Evolutionary conservation across 306 rosid species (phyloP), one percentile per base, ranked within the genome.

Genomic region (Nissolia schottii): DNA sequence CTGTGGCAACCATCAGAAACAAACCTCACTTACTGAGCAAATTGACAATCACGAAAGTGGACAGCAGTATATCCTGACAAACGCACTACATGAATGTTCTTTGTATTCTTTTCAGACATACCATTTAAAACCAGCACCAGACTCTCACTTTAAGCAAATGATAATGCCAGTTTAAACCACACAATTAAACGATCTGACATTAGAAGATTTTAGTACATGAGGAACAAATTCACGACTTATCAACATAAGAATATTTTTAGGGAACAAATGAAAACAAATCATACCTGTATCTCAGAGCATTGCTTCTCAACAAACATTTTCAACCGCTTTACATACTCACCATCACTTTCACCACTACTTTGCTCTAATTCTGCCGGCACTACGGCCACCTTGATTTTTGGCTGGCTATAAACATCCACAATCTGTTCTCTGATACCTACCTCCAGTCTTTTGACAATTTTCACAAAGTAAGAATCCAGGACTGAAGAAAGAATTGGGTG

Each of bases 291-390:
- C 82, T 94, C 99, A 37, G 89, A 83, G 88, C 91, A 87, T 70
- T 91, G 99, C 85, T 89, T 86, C 81, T 94, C 97, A 66, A 89
- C 83, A 85, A 94, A 94, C 50, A 74, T 79, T 79, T 89, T 87
- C 73, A 94, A 88, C 84, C 99, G 85, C 87, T 89, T 89, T 50
- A 88, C 68, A 68, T 94, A 94, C 76, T 89, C 96, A 7, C 79
- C 75, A 50, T 91, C 97, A 81, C 79, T 80, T 85, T 94, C 99
- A 55, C 89, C 85, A 7, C 83, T 82, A 75, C 77, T 88, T 84
- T 87, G 96, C 66, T 91, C 99, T 85, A 94, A 61, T 43, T 94
- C 97, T 28, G 92, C 97, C 6, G 99, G 99, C 62, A 91, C 96
- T 69, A 88, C 91, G n/a, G 92, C 90, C 80, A 91, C 93, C 67